These are phyloP conservation scores for Citrus cavaleriei DNA, from an alignment of 345 rosid species.

Conservation along the genomic window DNA sequence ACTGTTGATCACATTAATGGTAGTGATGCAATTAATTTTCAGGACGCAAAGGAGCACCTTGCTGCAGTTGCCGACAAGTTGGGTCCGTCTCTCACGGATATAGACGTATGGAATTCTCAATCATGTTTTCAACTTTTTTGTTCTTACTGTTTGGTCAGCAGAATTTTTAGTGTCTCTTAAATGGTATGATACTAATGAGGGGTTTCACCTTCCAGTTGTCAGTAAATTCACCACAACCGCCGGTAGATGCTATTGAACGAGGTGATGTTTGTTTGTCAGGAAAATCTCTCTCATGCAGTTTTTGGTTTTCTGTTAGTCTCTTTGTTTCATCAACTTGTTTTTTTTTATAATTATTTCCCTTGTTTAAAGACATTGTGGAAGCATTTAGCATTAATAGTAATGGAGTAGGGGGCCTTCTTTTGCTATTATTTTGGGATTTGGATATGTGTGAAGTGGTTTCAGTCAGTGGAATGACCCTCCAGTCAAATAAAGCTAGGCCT, in stretches of 20 bases:
- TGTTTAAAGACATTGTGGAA: not conserved
- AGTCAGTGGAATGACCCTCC: not conserved
- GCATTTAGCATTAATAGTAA: not conserved
- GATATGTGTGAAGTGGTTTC: not conserved
- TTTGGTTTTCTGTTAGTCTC: conserved; percentile 45
- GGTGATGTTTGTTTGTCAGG: conserved; percentile 70
- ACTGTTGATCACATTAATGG: conserved; percentile 3
- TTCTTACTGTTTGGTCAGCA: conserved; percentile 16
- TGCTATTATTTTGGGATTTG: not conserved
- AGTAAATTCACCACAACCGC: conserved; percentile 53
- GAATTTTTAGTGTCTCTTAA: not conserved
- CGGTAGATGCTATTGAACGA: conserved; percentile 83
- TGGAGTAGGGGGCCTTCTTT: not conserved
- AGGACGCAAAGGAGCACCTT: conserved; percentile 99
- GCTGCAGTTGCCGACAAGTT: conserved; percentile 91
- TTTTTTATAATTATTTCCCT: not conserved
- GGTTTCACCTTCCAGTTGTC: conserved; percentile 61
- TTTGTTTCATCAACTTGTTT: conserved; percentile 30
- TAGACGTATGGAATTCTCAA: conserved; percentile 51
- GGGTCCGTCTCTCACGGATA: conserved; percentile 85
- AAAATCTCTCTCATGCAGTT: conserved; percentile 47
- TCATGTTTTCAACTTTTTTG: conserved; percentile 15
- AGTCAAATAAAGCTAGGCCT: not conserved
- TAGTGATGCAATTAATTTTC: conserved; percentile 22
- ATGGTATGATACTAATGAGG: conserved; percentile 24